A percentile compares a stretch with the other conserved stretches of the same genome.
These are phyloP conservation scores for Trapa incisa DNA, from an alignment of 345 rosid species.

Conservation along the genomic window DNA sequence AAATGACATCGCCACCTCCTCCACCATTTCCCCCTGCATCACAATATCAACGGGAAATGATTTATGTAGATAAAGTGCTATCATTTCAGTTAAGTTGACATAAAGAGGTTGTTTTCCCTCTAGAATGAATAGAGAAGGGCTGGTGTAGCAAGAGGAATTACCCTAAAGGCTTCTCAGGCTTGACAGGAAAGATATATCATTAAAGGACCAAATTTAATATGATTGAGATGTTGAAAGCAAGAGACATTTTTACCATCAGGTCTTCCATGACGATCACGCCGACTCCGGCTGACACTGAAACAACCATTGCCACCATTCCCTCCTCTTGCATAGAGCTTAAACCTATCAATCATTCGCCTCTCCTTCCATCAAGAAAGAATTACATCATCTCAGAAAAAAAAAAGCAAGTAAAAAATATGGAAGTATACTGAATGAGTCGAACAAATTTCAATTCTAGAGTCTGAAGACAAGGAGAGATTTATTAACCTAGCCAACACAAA, in stretches of 20 bases:
- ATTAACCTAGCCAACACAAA: not conserved
- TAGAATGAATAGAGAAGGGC: not conserved
- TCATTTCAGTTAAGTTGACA: not conserved
- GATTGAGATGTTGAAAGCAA: not conserved
- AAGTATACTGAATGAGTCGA: not conserved
- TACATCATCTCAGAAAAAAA: not conserved
- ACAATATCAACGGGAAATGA: constrained; percentile 8
- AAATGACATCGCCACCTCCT: constrained; percentile 86
- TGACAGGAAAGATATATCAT: not conserved
- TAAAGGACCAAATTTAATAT: not conserved
- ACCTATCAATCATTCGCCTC: constrained; percentile 54
- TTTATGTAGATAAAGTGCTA: not conserved
- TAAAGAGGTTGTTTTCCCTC: not conserved
- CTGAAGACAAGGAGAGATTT: not conserved
- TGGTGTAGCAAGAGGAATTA: not conserved
- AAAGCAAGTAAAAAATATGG: not conserved
- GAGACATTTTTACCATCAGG: constrained; percentile 36
- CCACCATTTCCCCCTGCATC: constrained; percentile 90
- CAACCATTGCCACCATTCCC: constrained; percentile 66
- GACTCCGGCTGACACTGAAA: constrained; percentile 36
- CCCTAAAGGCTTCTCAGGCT: not conserved
- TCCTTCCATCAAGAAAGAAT: constrained; percentile 25
- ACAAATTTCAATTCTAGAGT: not conserved
- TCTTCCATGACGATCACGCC: constrained; percentile 36
- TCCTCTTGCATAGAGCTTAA: constrained; percentile 37